Percentiles rank a stretch among this genome's conserved stretches.
These are phyloP conservation scores for Aspergillus caelatus DNA, from an alignment of 2,329 filamentous ascomycete species.

Conservation along the genomic window DNA sequence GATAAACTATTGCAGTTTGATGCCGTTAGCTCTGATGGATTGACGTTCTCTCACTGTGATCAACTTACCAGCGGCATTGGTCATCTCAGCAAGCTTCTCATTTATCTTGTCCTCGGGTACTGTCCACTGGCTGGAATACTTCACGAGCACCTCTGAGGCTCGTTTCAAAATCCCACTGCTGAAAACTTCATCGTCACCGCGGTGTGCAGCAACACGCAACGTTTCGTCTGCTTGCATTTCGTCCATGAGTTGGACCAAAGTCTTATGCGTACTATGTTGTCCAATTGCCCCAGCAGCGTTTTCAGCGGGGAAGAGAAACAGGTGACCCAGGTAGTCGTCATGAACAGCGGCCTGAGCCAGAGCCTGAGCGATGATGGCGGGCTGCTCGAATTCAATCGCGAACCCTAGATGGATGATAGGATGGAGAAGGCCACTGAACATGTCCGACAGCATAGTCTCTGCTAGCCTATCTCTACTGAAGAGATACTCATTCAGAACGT, in stretches of 20 bases:
- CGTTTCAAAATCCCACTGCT: neutral
- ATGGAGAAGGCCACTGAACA: slow-evolving; percentile 66
- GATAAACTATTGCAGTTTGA: neutral
- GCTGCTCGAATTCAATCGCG: slow-evolving; percentile 75
- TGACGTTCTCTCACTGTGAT: too few relatives aligned
- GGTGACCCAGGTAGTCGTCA: slow-evolving; percentile 22
- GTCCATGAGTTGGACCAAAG: too few relatives aligned
- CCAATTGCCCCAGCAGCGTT: too few relatives aligned
- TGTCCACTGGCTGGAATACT: too few relatives aligned
- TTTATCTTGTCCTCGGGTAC: too few relatives aligned
- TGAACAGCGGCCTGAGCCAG: slow-evolving; percentile 75
- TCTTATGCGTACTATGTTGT: too few relatives aligned
- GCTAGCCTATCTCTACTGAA: slow-evolving; percentile 63
- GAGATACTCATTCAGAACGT: slow-evolving; percentile 61
- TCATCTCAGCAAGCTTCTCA: neutral
- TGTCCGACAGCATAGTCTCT: slow-evolving; percentile 63
- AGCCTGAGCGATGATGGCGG: slow-evolving; percentile 73
- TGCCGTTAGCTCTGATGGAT: too few relatives aligned
- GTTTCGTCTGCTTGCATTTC: too few relatives aligned
- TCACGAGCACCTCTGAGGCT: too few relatives aligned
- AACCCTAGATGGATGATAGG: slow-evolving; percentile 83
- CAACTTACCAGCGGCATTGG: neutral
- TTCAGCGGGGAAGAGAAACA: too few relatives aligned
- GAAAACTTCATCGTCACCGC: too few relatives aligned
- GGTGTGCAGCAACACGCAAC: too few relatives aligned